These are phyloP conservation scores for Pyricularia grisea DNA, from an alignment of 2,329 filamentous ascomycete genomes.

Conservation along the genomic window DNA sequence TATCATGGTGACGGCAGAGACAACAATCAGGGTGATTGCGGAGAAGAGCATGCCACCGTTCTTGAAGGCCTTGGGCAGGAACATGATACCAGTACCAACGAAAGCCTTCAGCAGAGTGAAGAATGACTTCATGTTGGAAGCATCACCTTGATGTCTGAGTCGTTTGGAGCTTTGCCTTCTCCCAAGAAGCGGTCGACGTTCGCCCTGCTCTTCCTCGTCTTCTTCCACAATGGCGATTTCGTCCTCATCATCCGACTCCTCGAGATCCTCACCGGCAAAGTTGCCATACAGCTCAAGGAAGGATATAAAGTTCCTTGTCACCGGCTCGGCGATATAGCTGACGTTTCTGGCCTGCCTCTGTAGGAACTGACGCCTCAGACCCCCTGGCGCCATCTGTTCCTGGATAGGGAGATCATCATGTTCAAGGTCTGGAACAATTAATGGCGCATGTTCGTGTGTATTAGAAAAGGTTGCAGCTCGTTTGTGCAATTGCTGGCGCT, in stretches of 20 bases:
- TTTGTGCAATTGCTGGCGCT: constrained; percentile 43
- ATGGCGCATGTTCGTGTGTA: constrained; percentile 33
- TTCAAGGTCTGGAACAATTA: constrained; percentile 55
- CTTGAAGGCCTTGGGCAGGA: constrained; percentile 83
- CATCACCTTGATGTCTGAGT: constrained; percentile 64
- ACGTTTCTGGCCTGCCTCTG: constrained; percentile 64
- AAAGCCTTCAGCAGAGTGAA: constrained; percentile 92
- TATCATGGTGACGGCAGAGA: constrained; percentile 87
- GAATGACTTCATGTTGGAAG: constrained; percentile 68
- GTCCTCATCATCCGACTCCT: constrained; percentile 83
- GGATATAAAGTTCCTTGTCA: constrained; percentile 91
- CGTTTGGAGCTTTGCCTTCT: constrained; percentile 68
- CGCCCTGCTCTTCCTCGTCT: constrained; percentile 80
- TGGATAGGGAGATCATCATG: constrained; percentile 76
- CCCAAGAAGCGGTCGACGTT: constrained; percentile 67
- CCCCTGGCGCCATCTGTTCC: constrained; percentile 85
- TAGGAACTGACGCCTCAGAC: constrained; percentile 85
- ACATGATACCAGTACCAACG: constrained; percentile 90
- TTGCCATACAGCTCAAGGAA: constrained; percentile 94
- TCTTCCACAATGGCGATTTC: constrained; percentile 54
- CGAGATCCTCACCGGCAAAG: constrained; percentile 92
- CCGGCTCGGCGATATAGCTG: constrained; percentile 30
- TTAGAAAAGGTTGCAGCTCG: constrained; percentile 85
- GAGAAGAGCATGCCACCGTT: constrained; percentile 99
- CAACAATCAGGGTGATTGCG: constrained; percentile 76